These are phyloP conservation scores for Penicillium sumatraense DNA, from an alignment of 2,329 filamentous ascomycete species.

Conservation along the genomic window DNA sequence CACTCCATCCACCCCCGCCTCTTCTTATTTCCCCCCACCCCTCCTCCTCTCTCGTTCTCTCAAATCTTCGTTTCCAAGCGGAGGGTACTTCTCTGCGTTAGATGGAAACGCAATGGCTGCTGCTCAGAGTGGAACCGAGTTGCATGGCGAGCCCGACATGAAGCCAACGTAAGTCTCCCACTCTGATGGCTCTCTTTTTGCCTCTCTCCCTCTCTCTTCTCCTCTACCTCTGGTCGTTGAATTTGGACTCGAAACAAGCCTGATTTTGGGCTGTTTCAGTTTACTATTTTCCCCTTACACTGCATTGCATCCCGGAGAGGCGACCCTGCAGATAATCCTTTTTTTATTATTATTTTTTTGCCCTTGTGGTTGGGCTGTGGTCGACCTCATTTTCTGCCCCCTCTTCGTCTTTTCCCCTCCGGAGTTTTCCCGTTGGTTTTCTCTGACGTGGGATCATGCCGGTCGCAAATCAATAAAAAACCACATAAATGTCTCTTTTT, in stretches of 20 bases:
- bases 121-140: slow-evolving; percentile 52
- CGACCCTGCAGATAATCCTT: slow-evolving; percentile 17
- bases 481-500: not conserved
- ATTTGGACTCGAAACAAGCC: not conserved
- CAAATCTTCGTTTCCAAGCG: slow-evolving; percentile 14
- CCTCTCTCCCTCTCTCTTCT: not conserved
- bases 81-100: slow-evolving; percentile 22
- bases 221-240: not conserved
- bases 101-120: slow-evolving; percentile 49
- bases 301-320: slow-evolving; percentile 22
- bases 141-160: slow-evolving; percentile 60
- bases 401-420: not conserved
- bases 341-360: not conserved
- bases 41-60: slow-evolving; percentile 4
- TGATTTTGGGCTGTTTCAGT: no score
- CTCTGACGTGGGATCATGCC: not conserved
- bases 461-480: no score
- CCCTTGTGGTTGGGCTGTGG: no score
- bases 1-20: slow-evolving; percentile 8
- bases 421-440: slow-evolving; percentile 12
- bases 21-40: slow-evolving; percentile 1
- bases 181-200: no score
- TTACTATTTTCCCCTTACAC: slow-evolving; percentile 24
- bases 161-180: slow-evolving; percentile 61
- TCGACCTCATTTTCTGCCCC: not conserved